phyloP scores from a whole-genome alignment of 208 protist genomes.

The Crithidia bombi region DNA sequence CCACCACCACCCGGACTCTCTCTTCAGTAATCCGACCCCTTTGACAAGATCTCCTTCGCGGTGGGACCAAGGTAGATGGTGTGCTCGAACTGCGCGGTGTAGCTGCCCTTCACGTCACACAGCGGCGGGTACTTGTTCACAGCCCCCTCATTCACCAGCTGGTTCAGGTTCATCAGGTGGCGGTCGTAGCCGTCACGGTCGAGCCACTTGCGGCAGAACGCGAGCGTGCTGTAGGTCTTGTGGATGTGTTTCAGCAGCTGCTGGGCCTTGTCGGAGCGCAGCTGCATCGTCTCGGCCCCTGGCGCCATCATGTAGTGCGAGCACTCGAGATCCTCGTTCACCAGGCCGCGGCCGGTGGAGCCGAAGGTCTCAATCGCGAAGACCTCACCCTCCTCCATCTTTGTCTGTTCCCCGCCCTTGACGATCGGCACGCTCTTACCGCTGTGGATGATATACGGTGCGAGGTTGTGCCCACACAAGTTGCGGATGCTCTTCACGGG shows the following conservation, averaged over 20 bases:
- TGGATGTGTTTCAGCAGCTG: conserved; percentile 93
- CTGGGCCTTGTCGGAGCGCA: conserved; percentile 89
- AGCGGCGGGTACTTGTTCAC: conserved; percentile 97
- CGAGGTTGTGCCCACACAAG: conserved; percentile 98
- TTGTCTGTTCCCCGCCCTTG: conserved; percentile 91
- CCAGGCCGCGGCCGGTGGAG: conserved; percentile 95
- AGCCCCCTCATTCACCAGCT: conserved; percentile 87
- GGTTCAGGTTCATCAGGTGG: conserved; percentile 89
- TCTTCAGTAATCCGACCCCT: conserved; percentile 96
- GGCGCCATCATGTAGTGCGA: conserved; percentile 98
- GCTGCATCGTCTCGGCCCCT: conserved; percentile 61
- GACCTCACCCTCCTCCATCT: conserved; percentile 98
- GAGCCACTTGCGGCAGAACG: conserved; percentile 98
- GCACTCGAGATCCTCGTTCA: conserved; percentile 97
- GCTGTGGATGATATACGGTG: conserved; percentile 98
- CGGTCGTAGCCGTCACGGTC: conserved; percentile 94
- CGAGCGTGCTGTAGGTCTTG: conserved; percentile 95
- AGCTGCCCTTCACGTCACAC: conserved; percentile 96
- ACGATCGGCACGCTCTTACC: conserved; percentile 99
- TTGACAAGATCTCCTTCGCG: conserved; percentile 96
- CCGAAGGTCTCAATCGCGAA: conserved; percentile 99
- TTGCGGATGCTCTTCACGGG: conserved; percentile 97
- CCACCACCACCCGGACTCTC: too few relatives aligned
- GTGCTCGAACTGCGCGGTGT: conserved; percentile 98
- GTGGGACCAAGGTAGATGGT: conserved; percentile 95